Evolutionary conservation across 305 asterid species (phyloP).

Genomic region (Solanum hybrid): DNA sequence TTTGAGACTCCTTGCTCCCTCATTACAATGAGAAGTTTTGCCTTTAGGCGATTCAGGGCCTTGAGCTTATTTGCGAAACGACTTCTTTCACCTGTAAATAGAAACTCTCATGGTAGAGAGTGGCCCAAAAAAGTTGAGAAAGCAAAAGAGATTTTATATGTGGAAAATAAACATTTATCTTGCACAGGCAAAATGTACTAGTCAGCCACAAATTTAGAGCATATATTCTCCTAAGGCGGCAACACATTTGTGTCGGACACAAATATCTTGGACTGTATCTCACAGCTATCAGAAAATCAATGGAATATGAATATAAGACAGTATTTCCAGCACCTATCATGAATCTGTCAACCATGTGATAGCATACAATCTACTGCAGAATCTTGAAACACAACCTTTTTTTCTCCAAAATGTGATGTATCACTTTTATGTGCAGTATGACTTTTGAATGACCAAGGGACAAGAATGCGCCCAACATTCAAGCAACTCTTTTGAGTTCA

Average conservation of each 20-base stretch:
- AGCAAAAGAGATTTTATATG: not conserved
- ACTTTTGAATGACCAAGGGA: not conserved
- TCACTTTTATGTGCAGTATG: not conserved
- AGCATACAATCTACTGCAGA: not conserved
- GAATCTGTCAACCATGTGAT: not conserved
- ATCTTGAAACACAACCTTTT: not conserved
- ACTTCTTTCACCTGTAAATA: constrained; percentile 60
- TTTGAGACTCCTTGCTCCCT: constrained; percentile 30
- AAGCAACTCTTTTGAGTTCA: not conserved
- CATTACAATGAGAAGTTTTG: constrained; percentile 47
- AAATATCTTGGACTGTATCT: not conserved
- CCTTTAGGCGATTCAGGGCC: constrained; percentile 69
- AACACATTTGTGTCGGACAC: not conserved
- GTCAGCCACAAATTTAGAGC: not conserved
- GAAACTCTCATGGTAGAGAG: not conserved
- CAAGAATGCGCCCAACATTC: not conserved
- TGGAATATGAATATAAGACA: not conserved
- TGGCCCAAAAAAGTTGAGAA: not conserved
- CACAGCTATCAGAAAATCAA: not conserved
- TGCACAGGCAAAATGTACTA: not conserved
- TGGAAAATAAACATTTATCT: not conserved
- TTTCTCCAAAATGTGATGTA: not conserved
- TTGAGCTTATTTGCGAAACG: constrained; percentile 64
- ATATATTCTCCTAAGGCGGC: not conserved
- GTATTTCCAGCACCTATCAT: not conserved